Conservation (phyloP, 768 basidiomycete species). For the Russula earlei region DNA sequence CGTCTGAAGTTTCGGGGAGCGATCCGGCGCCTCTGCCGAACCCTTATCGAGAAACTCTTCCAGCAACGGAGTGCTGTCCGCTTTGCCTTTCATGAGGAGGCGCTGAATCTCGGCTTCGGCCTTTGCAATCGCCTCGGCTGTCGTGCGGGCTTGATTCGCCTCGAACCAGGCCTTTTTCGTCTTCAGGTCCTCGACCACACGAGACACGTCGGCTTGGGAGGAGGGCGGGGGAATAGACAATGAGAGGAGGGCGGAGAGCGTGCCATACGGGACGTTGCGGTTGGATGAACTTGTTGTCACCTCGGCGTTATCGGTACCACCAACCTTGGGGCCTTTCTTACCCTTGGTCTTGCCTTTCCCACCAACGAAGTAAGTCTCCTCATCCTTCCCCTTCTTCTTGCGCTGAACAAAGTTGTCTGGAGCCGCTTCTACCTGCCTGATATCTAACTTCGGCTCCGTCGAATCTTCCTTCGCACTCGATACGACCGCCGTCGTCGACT, state of each 20-base stretch:
- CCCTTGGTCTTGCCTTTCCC: constrained; percentile 52
- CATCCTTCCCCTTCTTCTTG: constrained; percentile 91
- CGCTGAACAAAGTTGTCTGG: constrained; percentile 61
- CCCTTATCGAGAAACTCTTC: constrained; percentile 33
- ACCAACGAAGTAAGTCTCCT: constrained; percentile 72
- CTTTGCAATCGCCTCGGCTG: constrained; percentile 70
- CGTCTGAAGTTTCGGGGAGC: constrained; percentile 34
- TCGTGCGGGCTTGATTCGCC: constrained; percentile 79
- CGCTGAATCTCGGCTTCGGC: constrained; percentile 68
- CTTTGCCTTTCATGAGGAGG: constrained; percentile 42
- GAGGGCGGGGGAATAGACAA: constrained; percentile 88
- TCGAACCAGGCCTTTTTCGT: constrained; percentile 93
- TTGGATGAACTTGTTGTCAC: constrained; percentile 29
- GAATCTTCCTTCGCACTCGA: constrained; percentile 35
- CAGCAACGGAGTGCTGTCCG: constrained; percentile 23
- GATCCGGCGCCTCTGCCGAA: constrained; percentile 36
- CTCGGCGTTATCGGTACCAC: constrained; percentile 28
- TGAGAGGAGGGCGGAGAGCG: constrained; percentile 75
- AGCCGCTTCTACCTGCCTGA: constrained; percentile 70
- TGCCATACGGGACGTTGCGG: constrained; percentile 76
- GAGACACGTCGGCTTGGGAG: constrained; percentile 63
- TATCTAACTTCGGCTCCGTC: constrained; percentile 72
- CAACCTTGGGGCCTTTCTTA: constrained; percentile 41
- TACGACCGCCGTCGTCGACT: constrained; percentile 41
- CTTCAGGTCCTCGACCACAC: constrained; percentile 82